A percentile compares a stretch with the other conserved stretches of the same genome.
Conservation (phyloP, 106 monocot species). For the Vanilla planifolia region DNA sequence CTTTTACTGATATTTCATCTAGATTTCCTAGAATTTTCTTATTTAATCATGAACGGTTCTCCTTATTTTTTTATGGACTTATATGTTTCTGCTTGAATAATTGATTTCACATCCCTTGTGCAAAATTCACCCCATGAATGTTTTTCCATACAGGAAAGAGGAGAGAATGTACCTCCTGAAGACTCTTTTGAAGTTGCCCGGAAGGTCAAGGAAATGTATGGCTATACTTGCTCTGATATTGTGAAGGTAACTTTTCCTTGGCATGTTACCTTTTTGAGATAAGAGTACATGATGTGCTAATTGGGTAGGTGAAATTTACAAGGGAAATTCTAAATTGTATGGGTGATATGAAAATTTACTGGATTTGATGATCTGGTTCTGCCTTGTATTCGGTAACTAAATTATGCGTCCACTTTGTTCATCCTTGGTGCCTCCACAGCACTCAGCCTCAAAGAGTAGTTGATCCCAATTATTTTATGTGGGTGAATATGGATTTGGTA, state of each 20-base stretch:
- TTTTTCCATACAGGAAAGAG: slow-evolving; percentile 57
- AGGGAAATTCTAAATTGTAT: not conserved
- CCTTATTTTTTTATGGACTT: not conserved
- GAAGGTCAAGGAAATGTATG: slow-evolving; percentile 77
- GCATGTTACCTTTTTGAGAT: not conserved
- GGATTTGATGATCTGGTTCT: too few species aligned
- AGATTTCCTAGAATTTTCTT: not conserved
- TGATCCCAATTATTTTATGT: too few species aligned
- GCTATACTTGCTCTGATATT: slow-evolving; percentile 80
- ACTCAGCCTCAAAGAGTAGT: too few species aligned
- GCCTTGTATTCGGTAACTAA: too few species aligned
- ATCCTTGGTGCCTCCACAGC: too few species aligned
- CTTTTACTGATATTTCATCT: too few species aligned
- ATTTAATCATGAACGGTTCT: not conserved
- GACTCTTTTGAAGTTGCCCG: slow-evolving; percentile 78
- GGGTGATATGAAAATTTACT: too few species aligned
- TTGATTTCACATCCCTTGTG: not conserved
- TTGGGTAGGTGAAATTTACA: not conserved
- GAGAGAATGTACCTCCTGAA: slow-evolving; percentile 83
- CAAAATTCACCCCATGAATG: not conserved
- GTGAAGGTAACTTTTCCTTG: slow-evolving; percentile 55
- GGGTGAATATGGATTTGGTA: too few species aligned
- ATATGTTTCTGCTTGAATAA: not conserved
- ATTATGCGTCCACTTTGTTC: too few species aligned
- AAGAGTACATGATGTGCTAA: not conserved